Evolutionary conservation across 2,329 filamentous ascomycete species (phyloP).

Genomic region (Ilyonectria sp.): DNA sequence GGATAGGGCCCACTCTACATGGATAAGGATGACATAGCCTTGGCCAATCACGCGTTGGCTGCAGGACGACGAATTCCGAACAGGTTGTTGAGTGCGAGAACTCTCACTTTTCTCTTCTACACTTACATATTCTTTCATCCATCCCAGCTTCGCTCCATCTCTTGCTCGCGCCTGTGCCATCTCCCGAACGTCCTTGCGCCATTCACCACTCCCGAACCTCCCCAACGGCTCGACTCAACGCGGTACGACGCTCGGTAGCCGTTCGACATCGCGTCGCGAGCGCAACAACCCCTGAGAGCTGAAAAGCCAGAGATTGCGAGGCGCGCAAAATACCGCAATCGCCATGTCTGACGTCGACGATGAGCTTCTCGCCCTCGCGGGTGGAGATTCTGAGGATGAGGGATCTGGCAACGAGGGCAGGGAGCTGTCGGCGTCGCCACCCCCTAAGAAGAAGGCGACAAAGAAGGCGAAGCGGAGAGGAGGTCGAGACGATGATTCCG

Average conservation of each 20-base stretch:
- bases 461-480: slow-evolving; percentile 68
- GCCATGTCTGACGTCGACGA: slow-evolving; percentile 92
- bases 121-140: slow-evolving; percentile 36
- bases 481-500: slow-evolving; percentile 58
- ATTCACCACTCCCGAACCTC: slow-evolving; percentile 3
- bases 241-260: slow-evolving; percentile 20
- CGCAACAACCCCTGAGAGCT: slow-evolving; percentile 38
- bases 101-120: slow-evolving; percentile 33
- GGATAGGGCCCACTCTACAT: slow-evolving; percentile 41
- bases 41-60: slow-evolving; percentile 43
- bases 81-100: slow-evolving; percentile 39
- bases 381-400: slow-evolving; percentile 78
- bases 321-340: slow-evolving; percentile 20
- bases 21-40: slow-evolving; percentile 44
- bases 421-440: slow-evolving; percentile 68
- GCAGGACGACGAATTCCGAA: slow-evolving; percentile 44
- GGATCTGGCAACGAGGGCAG: slow-evolving; percentile 68
- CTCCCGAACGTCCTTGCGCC: slow-evolving; percentile 1
- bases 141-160: slow-evolving; percentile 28
- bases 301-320: slow-evolving; percentile 31
- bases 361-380: slow-evolving; percentile 93
- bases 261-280: slow-evolving; percentile 24
- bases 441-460: slow-evolving; percentile 56
- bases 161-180: slow-evolving; percentile 27
- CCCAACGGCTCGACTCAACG: slow-evolving; percentile 4